phyloP scores from a whole-genome alignment of 352 stramenopile species.

The Elongisporangium undulatum region DNA sequence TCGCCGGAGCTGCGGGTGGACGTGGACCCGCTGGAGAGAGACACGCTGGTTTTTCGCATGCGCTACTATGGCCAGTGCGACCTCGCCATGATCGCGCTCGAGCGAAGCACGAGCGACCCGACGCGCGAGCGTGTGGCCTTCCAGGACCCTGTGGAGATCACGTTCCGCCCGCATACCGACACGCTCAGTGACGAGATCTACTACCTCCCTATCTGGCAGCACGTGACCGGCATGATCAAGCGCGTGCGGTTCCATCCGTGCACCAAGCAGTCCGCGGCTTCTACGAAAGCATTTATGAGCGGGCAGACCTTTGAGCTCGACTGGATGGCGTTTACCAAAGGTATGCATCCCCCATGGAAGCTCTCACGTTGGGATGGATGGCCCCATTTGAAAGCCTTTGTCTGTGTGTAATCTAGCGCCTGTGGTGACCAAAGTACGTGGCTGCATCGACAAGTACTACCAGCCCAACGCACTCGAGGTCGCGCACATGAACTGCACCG shows the following conservation, averaged over 20 bases:
- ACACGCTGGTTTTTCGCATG: conserved; percentile 59
- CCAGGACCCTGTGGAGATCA: conserved; percentile 45
- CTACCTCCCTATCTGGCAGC: conserved; percentile 57
- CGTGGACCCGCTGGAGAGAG: conserved; percentile 35
- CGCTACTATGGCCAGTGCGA: conserved; percentile 55
- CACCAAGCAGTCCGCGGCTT: conserved; percentile 8
- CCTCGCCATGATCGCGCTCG: conserved; percentile 43
- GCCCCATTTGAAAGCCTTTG: background rate
- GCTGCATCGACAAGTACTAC: conserved; percentile 77
- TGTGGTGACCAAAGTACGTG: conserved; percentile 67
- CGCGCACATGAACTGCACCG: conserved; percentile 41
- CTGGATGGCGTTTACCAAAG: conserved; percentile 68
- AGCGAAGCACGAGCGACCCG: conserved; percentile 28
- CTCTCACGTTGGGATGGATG: background rate
- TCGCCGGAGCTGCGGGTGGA: conserved; percentile 55
- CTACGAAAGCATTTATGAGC: conserved; percentile 10
- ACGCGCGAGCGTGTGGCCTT: conserved; percentile 23
- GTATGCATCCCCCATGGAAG: conserved; percentile 5
- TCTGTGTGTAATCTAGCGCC: conserved; percentile 31
- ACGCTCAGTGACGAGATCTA: conserved; percentile 38
- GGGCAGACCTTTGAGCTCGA: conserved; percentile 68
- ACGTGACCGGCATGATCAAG: conserved; percentile 51
- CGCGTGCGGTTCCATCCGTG: conserved; percentile 64
- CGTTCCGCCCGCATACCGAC: conserved; percentile 33
- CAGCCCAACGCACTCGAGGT: conserved; percentile 9